Percentiles rank a stretch among this genome's conserved stretches.
Conservation (phyloP, 768 basidiomycete species). For the Auriculariales sp. region DNA sequence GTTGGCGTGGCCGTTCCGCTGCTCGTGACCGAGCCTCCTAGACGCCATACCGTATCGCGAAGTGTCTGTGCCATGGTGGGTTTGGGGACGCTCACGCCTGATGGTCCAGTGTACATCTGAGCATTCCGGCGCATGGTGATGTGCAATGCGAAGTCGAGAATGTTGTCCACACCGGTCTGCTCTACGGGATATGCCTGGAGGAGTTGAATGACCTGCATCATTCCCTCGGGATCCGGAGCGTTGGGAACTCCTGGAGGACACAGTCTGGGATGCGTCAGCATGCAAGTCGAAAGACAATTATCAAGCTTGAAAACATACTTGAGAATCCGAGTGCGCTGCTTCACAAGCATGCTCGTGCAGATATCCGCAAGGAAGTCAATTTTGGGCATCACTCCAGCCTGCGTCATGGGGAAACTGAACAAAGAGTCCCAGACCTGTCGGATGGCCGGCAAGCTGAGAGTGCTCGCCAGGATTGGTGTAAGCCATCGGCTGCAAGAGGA, state of each 20-base stretch:
- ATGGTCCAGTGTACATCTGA: too few species aligned
- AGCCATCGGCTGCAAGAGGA: conserved; percentile 48
- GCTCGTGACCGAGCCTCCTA: not conserved
- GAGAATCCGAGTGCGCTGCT: conserved; percentile 36
- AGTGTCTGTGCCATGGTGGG: conserved; percentile 23
- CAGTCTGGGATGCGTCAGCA: conserved; percentile 11
- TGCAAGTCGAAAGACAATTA: not conserved
- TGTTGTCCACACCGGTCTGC: conserved; percentile 47
- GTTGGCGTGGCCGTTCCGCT: not conserved
- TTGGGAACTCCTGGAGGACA: not conserved
- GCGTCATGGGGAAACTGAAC: conserved; percentile 42
- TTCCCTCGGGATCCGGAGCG: conserved; percentile 40
- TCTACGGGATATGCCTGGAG: conserved; percentile 53
- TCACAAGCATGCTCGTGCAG: conserved; percentile 53
- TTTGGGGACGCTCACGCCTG: too few species aligned
- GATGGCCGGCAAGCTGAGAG: conserved; percentile 47
- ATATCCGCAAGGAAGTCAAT: conserved; percentile 57
- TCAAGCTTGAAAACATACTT: conserved; percentile 33
- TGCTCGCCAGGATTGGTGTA: conserved; percentile 54
- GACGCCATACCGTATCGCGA: conserved; percentile 35
- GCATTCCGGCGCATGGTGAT: conserved; percentile 33
- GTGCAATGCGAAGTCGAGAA: conserved; percentile 54
- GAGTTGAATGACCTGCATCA: conserved; percentile 48
- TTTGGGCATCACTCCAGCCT: conserved; percentile 40
- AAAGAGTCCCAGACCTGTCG: conserved; percentile 58